Evolutionary conservation across 352 stramenopile genomes (phyloP), one percentile per base, ranked within the genome.

Genomic region (Phytopythium ostracodes): DNA sequence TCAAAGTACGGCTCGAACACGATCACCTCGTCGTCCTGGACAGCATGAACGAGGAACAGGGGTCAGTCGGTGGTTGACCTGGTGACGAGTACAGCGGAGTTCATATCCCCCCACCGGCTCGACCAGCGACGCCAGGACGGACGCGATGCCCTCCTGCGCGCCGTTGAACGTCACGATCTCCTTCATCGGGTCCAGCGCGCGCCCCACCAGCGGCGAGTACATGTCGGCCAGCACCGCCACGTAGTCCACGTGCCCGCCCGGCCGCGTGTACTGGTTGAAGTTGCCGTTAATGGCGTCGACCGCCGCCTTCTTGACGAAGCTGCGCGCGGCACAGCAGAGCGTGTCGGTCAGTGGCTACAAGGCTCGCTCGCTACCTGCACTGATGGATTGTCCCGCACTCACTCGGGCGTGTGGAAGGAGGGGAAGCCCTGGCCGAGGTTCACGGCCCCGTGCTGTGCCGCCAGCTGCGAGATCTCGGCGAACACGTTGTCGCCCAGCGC

Each of bases 391-490:
- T n/a, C n/a, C n/a, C n/a, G 11, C 50, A 15, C 11, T 29, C 7
- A 88, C 73, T 76, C 72, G 6, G 87, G 95, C 15, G 93, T 98
- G 25, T 88, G 70, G 82, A 97, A 99, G 68, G 96, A 94, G 24
- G 96, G 97, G 80, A 99, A 99, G 56, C 96, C 96, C 76, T 99
- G 96, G 9, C 94, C 96, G 46, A 99, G 78, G 72, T 99, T 99
- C 47, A 98, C 88, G 8, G 91, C 82, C 15, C 79, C 72, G 53
- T 96, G 76, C 66, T 94, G 60, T 15, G 73, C 68, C 2, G 92
- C 88, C 12, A 98, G 75, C 40, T 81, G 87, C 27, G 91, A 92
- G 64, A 96, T 94, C 71, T 96, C 86, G 14, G 85, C 85, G 55
- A 94, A 96, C 44, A 96, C 88, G 53, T 92, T 94, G 60, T 79